phyloP scores from a whole-genome alignment of 2,329 filamentous ascomycete species.

The Trichoderma sp. region DNA sequence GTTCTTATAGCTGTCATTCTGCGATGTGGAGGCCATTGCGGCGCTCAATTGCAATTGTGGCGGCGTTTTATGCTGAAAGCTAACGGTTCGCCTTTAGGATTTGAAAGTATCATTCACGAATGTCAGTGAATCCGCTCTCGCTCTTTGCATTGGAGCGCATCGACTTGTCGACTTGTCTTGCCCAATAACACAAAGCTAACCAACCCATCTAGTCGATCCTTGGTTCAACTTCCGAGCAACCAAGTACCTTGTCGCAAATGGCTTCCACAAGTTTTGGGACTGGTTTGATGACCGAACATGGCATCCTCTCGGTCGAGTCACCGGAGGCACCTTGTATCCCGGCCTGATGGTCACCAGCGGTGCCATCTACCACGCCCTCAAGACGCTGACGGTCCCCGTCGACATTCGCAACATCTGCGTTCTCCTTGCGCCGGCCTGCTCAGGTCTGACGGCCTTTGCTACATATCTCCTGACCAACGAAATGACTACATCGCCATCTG shows the following conservation, averaged over 20 bases:
- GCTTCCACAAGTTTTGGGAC: constrained; percentile 99
- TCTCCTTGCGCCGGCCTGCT: constrained; percentile 90
- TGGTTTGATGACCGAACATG: constrained; percentile 99
- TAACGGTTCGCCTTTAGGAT: constrained; percentile 62
- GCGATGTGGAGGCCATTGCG: constrained; percentile 10
- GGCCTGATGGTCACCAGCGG: constrained; percentile 99
- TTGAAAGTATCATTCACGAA: constrained; percentile 99
- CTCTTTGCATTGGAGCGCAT: background rate
- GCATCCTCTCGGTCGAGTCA: constrained; percentile 97
- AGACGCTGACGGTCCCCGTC: constrained; percentile 85
- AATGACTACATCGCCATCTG: constrained; percentile 94
- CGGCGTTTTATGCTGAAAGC: constrained; percentile 30
- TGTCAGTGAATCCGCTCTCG: constrained; percentile 64
- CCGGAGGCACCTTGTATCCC: constrained; percentile 96
- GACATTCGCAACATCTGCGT: constrained; percentile 99
- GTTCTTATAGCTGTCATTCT: constrained; percentile 5
- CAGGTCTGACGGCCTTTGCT: constrained; percentile 88
- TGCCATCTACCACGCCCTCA: constrained; percentile 91
- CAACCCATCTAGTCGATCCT: constrained; percentile 74
- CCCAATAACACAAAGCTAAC: constrained; percentile 23
- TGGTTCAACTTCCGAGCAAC: constrained; percentile 99
- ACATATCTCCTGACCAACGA: constrained; percentile 95
- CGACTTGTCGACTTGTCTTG: background rate
- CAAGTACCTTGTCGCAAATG: constrained; percentile 95
- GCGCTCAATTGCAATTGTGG: constrained; percentile 6